phyloP scores from a whole-genome alignment of 192 early-diverging fungal species.

The Radiomyces spectabilis region DNA sequence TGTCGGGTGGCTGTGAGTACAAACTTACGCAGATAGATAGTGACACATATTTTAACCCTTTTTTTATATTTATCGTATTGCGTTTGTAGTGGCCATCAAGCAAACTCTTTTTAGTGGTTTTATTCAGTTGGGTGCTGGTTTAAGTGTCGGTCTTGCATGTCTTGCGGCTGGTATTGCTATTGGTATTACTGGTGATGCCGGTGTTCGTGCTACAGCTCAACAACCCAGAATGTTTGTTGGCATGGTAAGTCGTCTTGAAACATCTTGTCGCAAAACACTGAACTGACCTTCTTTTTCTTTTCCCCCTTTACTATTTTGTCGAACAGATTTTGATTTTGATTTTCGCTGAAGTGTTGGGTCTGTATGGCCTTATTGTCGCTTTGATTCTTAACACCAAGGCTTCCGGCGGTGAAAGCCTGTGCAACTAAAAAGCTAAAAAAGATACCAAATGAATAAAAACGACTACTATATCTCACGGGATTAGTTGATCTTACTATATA shows the following conservation, averaged over 20 bases:
- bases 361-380: slow-evolving; percentile 82
- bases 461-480: too few species aligned
- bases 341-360: slow-evolving; percentile 84
- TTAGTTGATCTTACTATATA: too few species aligned
- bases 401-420: slow-evolving; percentile 13
- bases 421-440: too few species aligned
- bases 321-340: slow-evolving; percentile 81
- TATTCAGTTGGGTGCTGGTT: slow-evolving; percentile 89
- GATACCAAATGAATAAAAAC: too few species aligned
- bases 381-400: slow-evolving; percentile 84
- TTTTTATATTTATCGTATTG: too few species aligned
- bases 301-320: too few species aligned
- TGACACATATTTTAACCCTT: too few species aligned
- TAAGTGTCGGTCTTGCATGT: slow-evolving; percentile 85
- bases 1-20: slow-evolving; percentile 68
- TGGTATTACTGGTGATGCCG: slow-evolving; percentile 85
- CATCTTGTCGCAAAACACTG: too few species aligned
- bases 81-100: slow-evolving; percentile 29
- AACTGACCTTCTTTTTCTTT: too few species aligned
- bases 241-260: slow-evolving; percentile 62
- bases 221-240: slow-evolving; percentile 79
- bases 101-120: slow-evolving; percentile 67
- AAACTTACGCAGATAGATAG: too few species aligned
- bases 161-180: slow-evolving; percentile 89
- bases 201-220: slow-evolving; percentile 76